Evolutionary conservation across 495 filamentous ascomycete species (phyloP).

Genomic region (Neurospora hispaniola): DNA sequence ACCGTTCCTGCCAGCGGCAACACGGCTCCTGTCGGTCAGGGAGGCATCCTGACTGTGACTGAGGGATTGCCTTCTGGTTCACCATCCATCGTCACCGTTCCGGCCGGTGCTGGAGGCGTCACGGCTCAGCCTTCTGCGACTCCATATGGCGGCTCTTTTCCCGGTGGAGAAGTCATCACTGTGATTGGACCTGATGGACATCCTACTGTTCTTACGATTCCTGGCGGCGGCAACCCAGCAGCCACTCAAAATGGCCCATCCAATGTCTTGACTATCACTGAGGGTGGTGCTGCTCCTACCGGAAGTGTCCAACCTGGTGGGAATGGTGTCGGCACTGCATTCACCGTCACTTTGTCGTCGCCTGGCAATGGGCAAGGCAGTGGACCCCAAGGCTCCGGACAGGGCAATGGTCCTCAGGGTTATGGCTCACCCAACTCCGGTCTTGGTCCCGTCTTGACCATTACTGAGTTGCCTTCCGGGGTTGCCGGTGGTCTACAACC

Average conservation of each 20-base stretch:
- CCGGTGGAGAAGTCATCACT: background rate
- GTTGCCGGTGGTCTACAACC: background rate
- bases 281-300: background rate
- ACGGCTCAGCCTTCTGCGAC: background rate
- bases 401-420: background rate
- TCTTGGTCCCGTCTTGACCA: background rate
- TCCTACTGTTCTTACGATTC: too few relatives aligned
- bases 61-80: background rate
- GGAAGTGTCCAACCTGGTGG: background rate
- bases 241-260: too few relatives aligned
- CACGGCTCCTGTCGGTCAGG: background rate
- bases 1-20: background rate
- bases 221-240: too few relatives aligned
- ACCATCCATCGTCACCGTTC: background rate
- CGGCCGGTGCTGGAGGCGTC: background rate
- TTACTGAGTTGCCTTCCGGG: background rate
- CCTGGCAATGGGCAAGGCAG: background rate
- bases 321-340: background rate
- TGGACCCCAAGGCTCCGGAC: background rate
- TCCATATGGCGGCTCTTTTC: background rate
- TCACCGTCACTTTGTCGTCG: background rate
- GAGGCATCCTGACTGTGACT: background rate
- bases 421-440: background rate
- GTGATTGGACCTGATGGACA: background rate
- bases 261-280: constrained; percentile 1